Conservation (phyloP, 352 stramenopile species). For the Phytophthora chlamydospora region DNA sequence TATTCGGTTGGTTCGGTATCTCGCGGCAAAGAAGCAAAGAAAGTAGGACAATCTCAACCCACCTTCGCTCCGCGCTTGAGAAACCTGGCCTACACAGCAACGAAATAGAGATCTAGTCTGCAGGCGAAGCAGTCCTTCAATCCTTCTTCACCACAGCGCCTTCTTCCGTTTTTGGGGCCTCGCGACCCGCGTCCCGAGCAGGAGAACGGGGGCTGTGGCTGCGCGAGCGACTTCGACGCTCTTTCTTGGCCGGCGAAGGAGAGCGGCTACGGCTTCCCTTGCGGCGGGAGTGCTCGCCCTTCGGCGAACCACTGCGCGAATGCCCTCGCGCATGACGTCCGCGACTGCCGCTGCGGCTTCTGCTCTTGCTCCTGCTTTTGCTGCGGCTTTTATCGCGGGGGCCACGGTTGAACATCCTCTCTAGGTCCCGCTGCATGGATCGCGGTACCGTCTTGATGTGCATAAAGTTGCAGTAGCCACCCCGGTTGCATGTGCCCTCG, state of each 20-base stretch:
- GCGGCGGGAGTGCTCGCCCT: slow-evolving; percentile 43
- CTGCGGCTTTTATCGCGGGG: slow-evolving; percentile 51
- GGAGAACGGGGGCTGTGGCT: slow-evolving; percentile 47
- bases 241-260: slow-evolving; percentile 47
- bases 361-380: slow-evolving; percentile 53
- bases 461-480: slow-evolving; percentile 99
- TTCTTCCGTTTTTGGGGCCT: slow-evolving; percentile 12
- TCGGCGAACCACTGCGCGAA: slow-evolving; percentile 53
- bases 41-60: slow-evolving; percentile 8
- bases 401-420: slow-evolving; percentile 85
- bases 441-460: slow-evolving; percentile 94
- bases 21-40: slow-evolving; percentile 25
- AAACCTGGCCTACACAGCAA: slow-evolving; percentile 26
- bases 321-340: slow-evolving; percentile 40
- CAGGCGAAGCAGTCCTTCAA: slow-evolving; percentile 18
- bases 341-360: slow-evolving; percentile 49
- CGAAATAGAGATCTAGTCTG: slow-evolving; percentile 35
- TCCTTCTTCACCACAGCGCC: slow-evolving; percentile 35
- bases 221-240: slow-evolving; percentile 57
- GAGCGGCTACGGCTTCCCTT: slow-evolving; percentile 57
- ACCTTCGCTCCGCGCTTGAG: slow-evolving; percentile 12
- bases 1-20: slow-evolving; percentile 34
- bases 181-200: slow-evolving; percentile 22
- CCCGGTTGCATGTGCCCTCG: slow-evolving; percentile 96
- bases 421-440: slow-evolving; percentile 85